phyloP scores from a whole-genome alignment of 1,284 basidiomycete genomes.

The Coniferiporia weirii region DNA sequence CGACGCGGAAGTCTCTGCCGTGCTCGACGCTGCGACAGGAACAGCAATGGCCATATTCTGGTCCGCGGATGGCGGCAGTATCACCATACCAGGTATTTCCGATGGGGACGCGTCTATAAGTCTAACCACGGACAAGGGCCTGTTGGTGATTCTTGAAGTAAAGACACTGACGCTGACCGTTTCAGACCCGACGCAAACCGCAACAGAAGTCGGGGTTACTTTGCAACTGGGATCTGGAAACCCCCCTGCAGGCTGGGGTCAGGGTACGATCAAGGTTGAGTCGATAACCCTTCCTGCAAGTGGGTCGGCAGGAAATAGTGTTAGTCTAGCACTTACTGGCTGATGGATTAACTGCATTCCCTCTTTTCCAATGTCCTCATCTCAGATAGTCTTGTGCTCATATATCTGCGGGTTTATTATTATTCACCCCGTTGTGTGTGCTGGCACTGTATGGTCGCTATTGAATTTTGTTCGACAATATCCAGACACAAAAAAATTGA shows the following conservation, averaged over 20 bases:
- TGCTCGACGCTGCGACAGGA: slow-evolving; percentile 33
- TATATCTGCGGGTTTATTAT: neutral
- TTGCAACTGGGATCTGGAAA: slow-evolving; percentile 27
- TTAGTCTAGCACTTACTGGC: slow-evolving; percentile 23
- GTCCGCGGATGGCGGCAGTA: slow-evolving; percentile 31
- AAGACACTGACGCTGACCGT: slow-evolving; percentile 41
- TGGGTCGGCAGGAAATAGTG: slow-evolving; percentile 40
- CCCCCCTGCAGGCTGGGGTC: slow-evolving; percentile 27
- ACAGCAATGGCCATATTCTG: slow-evolving; percentile 43
- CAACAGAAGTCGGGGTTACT: slow-evolving; percentile 20
- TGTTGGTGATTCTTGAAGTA: slow-evolving; percentile 40
- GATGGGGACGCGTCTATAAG: slow-evolving; percentile 29
- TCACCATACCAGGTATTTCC: slow-evolving; percentile 19
- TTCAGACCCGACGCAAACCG: slow-evolving; percentile 51
- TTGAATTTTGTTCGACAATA: slow-evolving; percentile 8
- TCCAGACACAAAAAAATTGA: neutral
- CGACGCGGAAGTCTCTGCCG: slow-evolving; percentile 37
- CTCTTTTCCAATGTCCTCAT: neutral
- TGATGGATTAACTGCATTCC: neutral
- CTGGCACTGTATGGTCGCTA: neutral
- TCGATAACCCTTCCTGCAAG: slow-evolving; percentile 27
- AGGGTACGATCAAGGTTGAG: slow-evolving; percentile 26
- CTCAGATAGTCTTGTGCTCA: neutral
- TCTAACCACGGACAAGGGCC: slow-evolving; percentile 36
- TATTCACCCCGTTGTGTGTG: neutral